A percentile compares a stretch with the other conserved stretches of the same genome.
Evolutionary conservation across 176 grass and related monocot genomes (phyloP).

Genomic region (Musa schizocarpa): DNA sequence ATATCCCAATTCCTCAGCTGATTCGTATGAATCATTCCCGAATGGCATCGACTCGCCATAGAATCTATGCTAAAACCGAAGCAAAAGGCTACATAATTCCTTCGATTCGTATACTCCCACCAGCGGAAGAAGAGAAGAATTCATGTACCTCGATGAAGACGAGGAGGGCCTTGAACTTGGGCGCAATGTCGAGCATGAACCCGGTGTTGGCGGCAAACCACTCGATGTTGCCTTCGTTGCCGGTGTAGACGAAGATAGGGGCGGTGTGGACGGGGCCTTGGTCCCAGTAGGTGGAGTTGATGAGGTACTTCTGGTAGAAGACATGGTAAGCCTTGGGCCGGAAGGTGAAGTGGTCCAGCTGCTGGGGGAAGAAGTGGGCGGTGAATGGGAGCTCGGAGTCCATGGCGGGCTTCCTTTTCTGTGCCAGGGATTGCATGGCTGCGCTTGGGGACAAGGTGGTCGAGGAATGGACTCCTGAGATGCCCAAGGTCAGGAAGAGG

Average conservation of each 20-base stretch:
- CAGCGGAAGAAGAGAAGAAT: background rate
- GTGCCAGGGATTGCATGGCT: background rate
- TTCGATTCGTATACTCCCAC: no score
- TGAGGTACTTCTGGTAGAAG: slow-evolving; percentile 84
- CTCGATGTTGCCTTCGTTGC: slow-evolving; percentile 84
- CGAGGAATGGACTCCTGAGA: background rate
- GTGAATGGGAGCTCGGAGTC: slow-evolving; percentile 32
- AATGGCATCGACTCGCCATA: slow-evolving; percentile 91
- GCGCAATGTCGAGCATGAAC: slow-evolving; percentile 87
- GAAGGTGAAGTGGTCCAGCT: slow-evolving; percentile 98
- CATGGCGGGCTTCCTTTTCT: background rate
- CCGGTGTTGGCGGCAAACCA: slow-evolving; percentile 78
- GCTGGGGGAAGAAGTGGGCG: slow-evolving; percentile 72
- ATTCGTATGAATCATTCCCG: slow-evolving; percentile 64
- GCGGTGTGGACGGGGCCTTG: slow-evolving; percentile 13
- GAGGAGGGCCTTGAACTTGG: slow-evolving; percentile 60
- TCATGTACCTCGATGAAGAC: slow-evolving; percentile 82
- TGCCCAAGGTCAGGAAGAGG: background rate
- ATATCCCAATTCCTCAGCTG: slow-evolving; percentile 52
- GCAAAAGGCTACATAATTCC: background rate
- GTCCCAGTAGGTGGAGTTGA: slow-evolving; percentile 73
- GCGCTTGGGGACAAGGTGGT: background rate
- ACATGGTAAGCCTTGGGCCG: slow-evolving; percentile 43
- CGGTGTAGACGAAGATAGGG: slow-evolving; percentile 87
- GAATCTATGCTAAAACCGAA: slow-evolving; percentile 63